phyloP scores from a whole-genome alignment of 2,329 filamentous ascomycete species.

The Dothistroma septosporum region DNA sequence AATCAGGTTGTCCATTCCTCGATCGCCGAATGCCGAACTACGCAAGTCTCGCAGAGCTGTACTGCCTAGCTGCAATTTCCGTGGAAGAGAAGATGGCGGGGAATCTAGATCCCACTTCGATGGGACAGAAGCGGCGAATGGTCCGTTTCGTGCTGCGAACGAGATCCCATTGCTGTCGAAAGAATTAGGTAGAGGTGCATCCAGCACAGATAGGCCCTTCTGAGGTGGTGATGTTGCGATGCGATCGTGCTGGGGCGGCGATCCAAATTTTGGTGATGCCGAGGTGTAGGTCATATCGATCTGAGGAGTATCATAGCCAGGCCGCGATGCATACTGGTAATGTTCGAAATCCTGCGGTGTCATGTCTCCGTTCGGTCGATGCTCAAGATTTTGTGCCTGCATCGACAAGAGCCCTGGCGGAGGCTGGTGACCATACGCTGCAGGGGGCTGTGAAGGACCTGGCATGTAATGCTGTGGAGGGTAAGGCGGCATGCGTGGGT shows the following conservation, averaged over 20 bases:
- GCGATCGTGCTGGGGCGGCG: constrained; percentile 73
- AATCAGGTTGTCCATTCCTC: constrained; percentile 42
- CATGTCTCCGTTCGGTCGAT: constrained; percentile 26
- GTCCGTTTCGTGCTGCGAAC: constrained; percentile 81
- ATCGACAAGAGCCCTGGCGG: constrained; percentile 36
- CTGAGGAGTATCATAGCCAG: constrained; percentile 28
- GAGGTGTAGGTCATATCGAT: constrained; percentile 58
- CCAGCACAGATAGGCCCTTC: constrained; percentile 78
- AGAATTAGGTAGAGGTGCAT: constrained; percentile 86
- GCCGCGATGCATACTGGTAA: constrained; percentile 28
- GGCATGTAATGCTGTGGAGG: constrained; percentile 21
- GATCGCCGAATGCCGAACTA: constrained; percentile 64
- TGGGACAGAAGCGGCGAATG: constrained; percentile 87
- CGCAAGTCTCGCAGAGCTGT: constrained; percentile 55
- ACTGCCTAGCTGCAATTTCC: constrained; percentile 37
- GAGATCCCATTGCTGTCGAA: constrained; percentile 96
- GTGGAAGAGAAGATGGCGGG: constrained; percentile 63
- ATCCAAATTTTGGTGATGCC: constrained; percentile 67
- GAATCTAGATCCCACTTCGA: constrained; percentile 88
- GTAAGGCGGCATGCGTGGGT: constrained; percentile 48
- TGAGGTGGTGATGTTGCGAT: constrained; percentile 68
- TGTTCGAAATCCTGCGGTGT: constrained; percentile 26
- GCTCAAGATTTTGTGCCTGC: constrained; percentile 33
- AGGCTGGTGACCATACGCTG: constrained; percentile 21
- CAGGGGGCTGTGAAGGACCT: constrained; percentile 13